phyloP scores from a whole-genome alignment of 1,139 yeast species.

The Nakaseomyces sp. region DNA sequence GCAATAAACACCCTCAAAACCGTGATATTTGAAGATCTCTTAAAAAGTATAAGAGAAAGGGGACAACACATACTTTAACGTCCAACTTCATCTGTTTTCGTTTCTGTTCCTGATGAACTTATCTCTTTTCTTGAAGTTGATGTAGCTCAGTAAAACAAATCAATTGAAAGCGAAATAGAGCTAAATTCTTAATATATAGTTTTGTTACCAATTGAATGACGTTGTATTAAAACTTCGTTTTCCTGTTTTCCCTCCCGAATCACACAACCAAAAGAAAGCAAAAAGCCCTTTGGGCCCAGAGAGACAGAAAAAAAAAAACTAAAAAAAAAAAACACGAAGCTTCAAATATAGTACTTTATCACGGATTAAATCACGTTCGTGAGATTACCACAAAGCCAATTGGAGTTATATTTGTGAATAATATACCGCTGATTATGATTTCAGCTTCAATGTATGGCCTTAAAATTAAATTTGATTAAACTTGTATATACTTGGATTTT shows the following conservation, averaged over 20 bases:
- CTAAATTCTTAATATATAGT: not conserved
- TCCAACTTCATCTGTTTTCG: constrained; percentile 8
- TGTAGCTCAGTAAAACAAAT: not conserved
- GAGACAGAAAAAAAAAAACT: not conserved
- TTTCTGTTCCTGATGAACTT: not conserved
- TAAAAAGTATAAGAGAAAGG: not conserved
- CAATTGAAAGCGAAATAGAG: not conserved
- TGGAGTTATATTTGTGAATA: no score
- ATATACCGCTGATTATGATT: no score
- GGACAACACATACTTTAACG: constrained; percentile 8
- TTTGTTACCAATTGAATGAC: not conserved
- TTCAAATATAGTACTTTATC: not conserved
- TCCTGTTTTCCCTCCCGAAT: not conserved
- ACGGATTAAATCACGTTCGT: not conserved
- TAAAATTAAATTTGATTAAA: no score
- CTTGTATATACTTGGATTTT: no score
- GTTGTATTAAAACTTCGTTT: not conserved
- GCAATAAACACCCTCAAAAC: no score
- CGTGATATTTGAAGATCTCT: not conserved
- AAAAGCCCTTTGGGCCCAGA: no score
- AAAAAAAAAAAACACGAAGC: constrained; percentile 2
- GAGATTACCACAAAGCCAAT: not conserved
- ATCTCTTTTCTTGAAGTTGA: not conserved
- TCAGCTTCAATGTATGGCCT: no score
- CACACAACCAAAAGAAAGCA: constrained; percentile 2